Conservation (phyloP, 306 rosid genomes). For the Medicago arabica region DNA sequence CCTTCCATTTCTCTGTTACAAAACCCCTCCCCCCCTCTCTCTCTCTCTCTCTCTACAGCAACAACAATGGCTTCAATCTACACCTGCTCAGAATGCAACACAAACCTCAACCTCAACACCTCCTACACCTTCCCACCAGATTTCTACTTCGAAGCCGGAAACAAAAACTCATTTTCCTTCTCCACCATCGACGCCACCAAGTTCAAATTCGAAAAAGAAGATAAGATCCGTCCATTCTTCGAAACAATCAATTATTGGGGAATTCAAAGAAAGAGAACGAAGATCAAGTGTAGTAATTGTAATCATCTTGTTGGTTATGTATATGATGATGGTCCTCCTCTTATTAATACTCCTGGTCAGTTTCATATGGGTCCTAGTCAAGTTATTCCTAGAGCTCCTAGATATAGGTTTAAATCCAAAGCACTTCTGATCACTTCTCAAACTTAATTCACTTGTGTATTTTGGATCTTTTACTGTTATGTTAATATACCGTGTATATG, state of each 20-base stretch:
- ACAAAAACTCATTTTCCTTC: conserved; percentile 81
- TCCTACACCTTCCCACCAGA: conserved; percentile 61
- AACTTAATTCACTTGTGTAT: neutral
- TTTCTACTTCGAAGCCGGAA: conserved; percentile 87
- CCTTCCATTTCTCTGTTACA: neutral
- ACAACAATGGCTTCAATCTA: conserved; percentile 70
- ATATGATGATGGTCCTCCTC: conserved; percentile 89
- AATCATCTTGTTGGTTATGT: conserved; percentile 62
- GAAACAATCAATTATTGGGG: conserved; percentile 92
- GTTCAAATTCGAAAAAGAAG: conserved; percentile 77
- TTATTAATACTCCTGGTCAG: conserved; percentile 72
- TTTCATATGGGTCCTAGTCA: conserved; percentile 92
- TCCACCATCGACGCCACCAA: conserved; percentile 66
- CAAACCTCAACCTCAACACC: conserved; percentile 66
- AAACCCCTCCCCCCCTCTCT: neutral
- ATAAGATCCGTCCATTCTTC: conserved; percentile 81
- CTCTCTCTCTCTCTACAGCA: neutral
- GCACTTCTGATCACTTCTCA: conserved; percentile 63
- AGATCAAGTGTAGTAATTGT: conserved; percentile 73
- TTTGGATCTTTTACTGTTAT: neutral
- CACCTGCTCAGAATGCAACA: conserved; percentile 67
- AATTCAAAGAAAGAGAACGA: conserved; percentile 83
- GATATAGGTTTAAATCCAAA: conserved; percentile 80
- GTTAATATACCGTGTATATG: neutral
- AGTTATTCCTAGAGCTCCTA: conserved; percentile 80